phyloP scores from a whole-genome alignment of 768 basidiomycete species.

The Hygrocybe punicea region DNA sequence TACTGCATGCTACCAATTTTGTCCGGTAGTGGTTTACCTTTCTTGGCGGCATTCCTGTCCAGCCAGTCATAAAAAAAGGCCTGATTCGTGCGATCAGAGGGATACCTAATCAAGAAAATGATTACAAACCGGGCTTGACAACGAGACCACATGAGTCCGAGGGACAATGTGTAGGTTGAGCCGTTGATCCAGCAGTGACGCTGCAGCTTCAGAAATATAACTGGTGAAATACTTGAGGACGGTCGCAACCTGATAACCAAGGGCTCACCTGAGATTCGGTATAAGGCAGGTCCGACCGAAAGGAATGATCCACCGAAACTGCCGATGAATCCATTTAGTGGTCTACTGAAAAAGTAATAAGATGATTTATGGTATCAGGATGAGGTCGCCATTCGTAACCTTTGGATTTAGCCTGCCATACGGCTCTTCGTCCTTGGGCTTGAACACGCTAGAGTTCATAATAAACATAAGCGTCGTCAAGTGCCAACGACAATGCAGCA shows the following conservation, averaged over 20 bases:
- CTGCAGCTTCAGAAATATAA: slow-evolving; percentile 87
- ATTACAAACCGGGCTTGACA: slow-evolving; percentile 66
- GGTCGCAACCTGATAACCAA: not conserved
- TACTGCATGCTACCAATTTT: slow-evolving; percentile 91
- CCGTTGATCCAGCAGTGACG: slow-evolving; percentile 74
- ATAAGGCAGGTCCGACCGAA: slow-evolving; percentile 88
- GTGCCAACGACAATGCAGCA: not conserved
- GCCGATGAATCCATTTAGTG: slow-evolving; percentile 85
- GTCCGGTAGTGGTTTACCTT: slow-evolving; percentile 77
- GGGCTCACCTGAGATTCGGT: slow-evolving; percentile 72
- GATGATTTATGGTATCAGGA: not conserved
- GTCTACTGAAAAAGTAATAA: slow-evolving; percentile 45
- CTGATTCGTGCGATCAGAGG: slow-evolving; percentile 37
- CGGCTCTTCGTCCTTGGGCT: slow-evolving; percentile 88
- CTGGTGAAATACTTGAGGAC: slow-evolving; percentile 33
- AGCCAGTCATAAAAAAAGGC: slow-evolving; percentile 94
- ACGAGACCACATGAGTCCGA: slow-evolving; percentile 74
- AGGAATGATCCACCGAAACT: slow-evolving; percentile 85
- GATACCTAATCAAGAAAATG: not conserved
- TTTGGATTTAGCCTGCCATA: slow-evolving; percentile 88
- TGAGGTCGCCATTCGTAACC: slow-evolving; percentile 33
- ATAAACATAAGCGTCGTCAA: not conserved
- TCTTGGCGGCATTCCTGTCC: slow-evolving; percentile 76
- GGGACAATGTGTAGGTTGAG: slow-evolving; percentile 80
- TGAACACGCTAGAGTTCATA: slow-evolving; percentile 63